Conservation (phyloP, 306 rosid species). For the Cucumis cinereus region DNA sequence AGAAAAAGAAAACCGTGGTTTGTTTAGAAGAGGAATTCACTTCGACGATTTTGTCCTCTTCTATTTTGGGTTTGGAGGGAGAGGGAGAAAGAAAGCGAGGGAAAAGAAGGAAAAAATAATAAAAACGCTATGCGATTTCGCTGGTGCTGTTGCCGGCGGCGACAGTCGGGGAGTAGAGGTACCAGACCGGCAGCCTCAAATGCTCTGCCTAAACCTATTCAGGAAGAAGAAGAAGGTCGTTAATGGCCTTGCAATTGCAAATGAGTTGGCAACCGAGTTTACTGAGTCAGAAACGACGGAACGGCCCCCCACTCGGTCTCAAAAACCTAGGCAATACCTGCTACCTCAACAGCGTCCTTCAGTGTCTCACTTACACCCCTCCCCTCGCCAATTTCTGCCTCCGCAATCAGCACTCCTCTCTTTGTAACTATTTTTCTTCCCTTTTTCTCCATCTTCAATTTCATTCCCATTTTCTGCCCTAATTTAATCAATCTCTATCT, state of each 20-base stretch:
- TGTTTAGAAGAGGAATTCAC: not conserved
- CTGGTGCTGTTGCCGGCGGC: constrained; percentile 42
- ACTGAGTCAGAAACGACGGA: constrained; percentile 69
- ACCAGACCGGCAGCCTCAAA: constrained; percentile 44
- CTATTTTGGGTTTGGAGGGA: not conserved
- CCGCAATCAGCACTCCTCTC: constrained; percentile 59
- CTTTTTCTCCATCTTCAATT: not conserved
- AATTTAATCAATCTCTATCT: not conserved
- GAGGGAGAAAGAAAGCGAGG: not conserved
- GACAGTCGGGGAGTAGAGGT: constrained; percentile 22
- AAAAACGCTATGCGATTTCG: constrained; percentile 55
- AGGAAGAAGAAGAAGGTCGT: constrained; percentile 29
- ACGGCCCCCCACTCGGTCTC: constrained; percentile 77
- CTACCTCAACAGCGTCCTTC: constrained; percentile 97
- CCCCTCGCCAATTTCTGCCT: constrained; percentile 99
- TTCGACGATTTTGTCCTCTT: not conserved
- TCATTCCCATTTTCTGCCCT: not conserved
- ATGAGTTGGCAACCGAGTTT: constrained; percentile 97
- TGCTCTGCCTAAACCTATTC: constrained; percentile 33
- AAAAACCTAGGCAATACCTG: constrained; percentile 92
- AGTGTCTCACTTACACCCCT: constrained; percentile 98
- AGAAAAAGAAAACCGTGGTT: not conserved
- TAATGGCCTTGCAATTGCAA: constrained; percentile 90
- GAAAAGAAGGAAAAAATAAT: not conserved
- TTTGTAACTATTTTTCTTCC: constrained; percentile 25